A percentile compares a stretch with the other conserved stretches of the same genome.
Conservation (phyloP, 208 protist genomes). For the Giardia muris region DNA sequence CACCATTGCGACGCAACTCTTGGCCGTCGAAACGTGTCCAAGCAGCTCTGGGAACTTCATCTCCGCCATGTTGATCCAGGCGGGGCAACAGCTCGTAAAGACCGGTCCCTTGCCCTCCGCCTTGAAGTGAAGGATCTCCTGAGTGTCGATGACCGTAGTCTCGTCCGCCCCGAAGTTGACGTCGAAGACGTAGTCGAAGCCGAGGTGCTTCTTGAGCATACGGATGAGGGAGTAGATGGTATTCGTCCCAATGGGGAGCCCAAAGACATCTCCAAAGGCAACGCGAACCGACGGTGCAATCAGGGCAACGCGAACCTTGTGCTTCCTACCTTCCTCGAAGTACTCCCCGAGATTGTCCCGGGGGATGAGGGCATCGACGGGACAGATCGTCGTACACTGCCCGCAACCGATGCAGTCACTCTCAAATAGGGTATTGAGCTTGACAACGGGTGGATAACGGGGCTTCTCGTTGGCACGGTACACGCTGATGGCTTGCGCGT, state of each 20-base stretch:
- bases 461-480: not conserved
- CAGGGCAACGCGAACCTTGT: not conserved
- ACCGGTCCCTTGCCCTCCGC: conserved; percentile 15
- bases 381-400: conserved; percentile 48
- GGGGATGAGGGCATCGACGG: conserved; percentile 42
- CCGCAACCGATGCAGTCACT: conserved; percentile 50
- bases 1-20: conserved; percentile 42
- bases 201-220: conserved; percentile 25
- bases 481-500: not conserved
- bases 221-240: not conserved
- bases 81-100: conserved; percentile 44
- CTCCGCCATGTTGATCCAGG: conserved; percentile 46
- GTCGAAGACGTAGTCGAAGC: conserved; percentile 44
- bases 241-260: not conserved
- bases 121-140: conserved; percentile 20
- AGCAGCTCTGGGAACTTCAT: conserved; percentile 43
- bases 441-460: not conserved
- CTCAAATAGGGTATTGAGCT: conserved; percentile 15
- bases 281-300: conserved; percentile 38
- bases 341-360: conserved; percentile 32
- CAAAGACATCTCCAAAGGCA: conserved; percentile 31
- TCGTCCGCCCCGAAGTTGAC: conserved; percentile 37
- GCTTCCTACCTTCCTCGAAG: not conserved
- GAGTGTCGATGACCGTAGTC: conserved; percentile 33
- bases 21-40: conserved; percentile 42